Conservation (phyloP, 169 alveolate species). For the Neospora caninum region DNA sequence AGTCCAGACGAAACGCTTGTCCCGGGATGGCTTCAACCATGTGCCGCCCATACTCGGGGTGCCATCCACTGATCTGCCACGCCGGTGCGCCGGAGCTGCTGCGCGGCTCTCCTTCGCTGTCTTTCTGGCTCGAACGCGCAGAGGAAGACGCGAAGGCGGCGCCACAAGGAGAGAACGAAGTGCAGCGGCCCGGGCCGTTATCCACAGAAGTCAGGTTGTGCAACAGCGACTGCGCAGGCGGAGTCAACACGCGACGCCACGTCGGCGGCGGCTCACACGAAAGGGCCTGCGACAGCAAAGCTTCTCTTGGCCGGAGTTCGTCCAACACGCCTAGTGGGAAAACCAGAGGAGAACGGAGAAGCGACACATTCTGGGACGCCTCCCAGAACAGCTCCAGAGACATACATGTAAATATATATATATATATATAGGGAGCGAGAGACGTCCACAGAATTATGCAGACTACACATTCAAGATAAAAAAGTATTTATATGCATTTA, state of each 20-base stretch:
- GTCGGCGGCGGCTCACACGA: neutral
- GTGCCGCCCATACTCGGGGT: slow-evolving; percentile 59
- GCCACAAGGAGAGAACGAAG: too few species aligned
- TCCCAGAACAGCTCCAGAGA: neutral
- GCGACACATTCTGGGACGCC: neutral
- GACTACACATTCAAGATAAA: too few species aligned
- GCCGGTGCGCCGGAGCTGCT: neutral
- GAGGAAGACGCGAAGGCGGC: too few species aligned
- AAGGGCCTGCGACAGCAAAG: neutral
- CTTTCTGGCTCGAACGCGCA: too few species aligned
- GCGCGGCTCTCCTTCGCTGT: neutral
- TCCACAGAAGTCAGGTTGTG: too few species aligned
- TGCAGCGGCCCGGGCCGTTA: too few species aligned
- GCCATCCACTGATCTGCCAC: slow-evolving; percentile 58
- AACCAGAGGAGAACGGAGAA: neutral
- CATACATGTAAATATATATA: too few species aligned
- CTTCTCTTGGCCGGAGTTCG: slow-evolving; percentile 21
- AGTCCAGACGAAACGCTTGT: slow-evolving; percentile 15
- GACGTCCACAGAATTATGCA: too few species aligned
- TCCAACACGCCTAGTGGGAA: neutral
- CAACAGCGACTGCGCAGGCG: too few species aligned
- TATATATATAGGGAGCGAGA: too few species aligned
- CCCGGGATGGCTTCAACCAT: slow-evolving; percentile 70
- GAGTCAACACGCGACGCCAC: neutral
- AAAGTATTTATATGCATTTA: too few species aligned